Percentiles rank a stretch among this genome's conserved stretches.
These are phyloP conservation scores for Inosperma sp. DNA, from an alignment of 768 basidiomycete genomes.

Conservation along the genomic window DNA sequence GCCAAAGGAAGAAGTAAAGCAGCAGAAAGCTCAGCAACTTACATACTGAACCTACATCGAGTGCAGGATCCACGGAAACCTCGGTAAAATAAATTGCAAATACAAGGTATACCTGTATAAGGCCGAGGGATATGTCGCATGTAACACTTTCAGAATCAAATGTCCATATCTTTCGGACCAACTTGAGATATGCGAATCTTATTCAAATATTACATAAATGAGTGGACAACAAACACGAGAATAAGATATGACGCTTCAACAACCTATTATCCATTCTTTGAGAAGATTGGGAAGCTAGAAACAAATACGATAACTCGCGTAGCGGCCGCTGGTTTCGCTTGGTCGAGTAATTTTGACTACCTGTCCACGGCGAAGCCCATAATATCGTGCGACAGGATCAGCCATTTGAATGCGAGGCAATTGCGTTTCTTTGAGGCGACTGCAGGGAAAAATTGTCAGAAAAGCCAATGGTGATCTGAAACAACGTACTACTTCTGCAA, in stretches of 20 bases:
- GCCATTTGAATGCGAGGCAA: conserved; percentile 93
- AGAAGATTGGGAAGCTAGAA: conserved; percentile 42
- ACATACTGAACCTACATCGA: background rate
- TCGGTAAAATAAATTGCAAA: conserved; percentile 11
- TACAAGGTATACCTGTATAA: conserved; percentile 1
- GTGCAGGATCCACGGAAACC: conserved; percentile 11
- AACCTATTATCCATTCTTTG: background rate
- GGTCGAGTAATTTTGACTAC: conserved; percentile 98
- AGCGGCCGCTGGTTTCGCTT: conserved; percentile 93
- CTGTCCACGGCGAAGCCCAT: conserved; percentile 90
- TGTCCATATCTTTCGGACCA: conserved; percentile 1
- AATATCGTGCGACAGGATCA: conserved; percentile 98
- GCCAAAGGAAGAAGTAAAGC: background rate
- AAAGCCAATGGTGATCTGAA: conserved; percentile 5
- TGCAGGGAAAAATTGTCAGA: conserved; percentile 31
- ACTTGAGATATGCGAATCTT: conserved; percentile 3
- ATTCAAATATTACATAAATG: background rate
- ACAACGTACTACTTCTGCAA: conserved; percentile 86
- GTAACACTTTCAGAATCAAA: conserved; percentile 9
- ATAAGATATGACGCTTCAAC: too few relatives aligned
- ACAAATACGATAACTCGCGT: conserved; percentile 89
- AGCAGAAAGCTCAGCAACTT: background rate
- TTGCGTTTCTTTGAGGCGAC: conserved; percentile 96
- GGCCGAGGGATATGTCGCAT: conserved; percentile 8
- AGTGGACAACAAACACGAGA: background rate